Percentiles rank a stretch among this genome's conserved stretches.
Conservation (phyloP, 1,284 basidiomycete species). For the Ceratobasidium sp. region DNA sequence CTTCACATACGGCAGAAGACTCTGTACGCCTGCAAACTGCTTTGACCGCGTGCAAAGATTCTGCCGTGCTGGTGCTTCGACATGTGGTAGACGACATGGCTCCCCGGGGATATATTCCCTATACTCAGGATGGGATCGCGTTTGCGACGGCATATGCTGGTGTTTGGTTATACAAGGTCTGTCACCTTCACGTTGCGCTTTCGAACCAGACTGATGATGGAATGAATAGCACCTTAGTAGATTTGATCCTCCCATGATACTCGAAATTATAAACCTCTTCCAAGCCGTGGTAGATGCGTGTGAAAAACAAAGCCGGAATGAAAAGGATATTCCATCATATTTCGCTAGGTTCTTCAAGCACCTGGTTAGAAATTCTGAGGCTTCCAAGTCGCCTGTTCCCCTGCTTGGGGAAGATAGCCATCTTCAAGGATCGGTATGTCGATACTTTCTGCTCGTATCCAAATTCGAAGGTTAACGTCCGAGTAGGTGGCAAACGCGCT, state of each 20-base stretch:
- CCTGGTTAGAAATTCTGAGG: constrained; percentile 17
- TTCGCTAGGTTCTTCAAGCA: constrained; percentile 31
- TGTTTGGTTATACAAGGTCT: constrained; percentile 35
- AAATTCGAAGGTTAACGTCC: not conserved
- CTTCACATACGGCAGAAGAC: not conserved
- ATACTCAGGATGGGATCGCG: constrained; percentile 30
- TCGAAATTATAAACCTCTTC: constrained; percentile 6
- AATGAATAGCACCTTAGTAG: constrained; percentile 19
- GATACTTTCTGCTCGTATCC: not conserved
- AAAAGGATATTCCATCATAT: constrained; percentile 31
- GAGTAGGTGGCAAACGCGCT: constrained; percentile 8
- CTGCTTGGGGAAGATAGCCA: not conserved
- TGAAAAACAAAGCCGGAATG: constrained; percentile 4
- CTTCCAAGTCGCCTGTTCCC: not conserved
- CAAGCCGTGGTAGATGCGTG: constrained; percentile 19
- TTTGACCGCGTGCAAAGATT: constrained; percentile 21
- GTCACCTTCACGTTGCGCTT: not conserved
- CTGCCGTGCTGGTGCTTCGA: constrained; percentile 9
- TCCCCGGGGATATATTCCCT: constrained; percentile 22
- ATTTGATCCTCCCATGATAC: constrained; percentile 3
- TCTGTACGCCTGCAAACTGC: not conserved
- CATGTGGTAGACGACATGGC: constrained; percentile 31
- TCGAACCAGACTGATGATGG: not conserved
- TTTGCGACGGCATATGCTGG: constrained; percentile 32
- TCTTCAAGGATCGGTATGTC: not conserved